phyloP scores from a whole-genome alignment of 306 rosid species.

The Castanospermum australe region DNA sequence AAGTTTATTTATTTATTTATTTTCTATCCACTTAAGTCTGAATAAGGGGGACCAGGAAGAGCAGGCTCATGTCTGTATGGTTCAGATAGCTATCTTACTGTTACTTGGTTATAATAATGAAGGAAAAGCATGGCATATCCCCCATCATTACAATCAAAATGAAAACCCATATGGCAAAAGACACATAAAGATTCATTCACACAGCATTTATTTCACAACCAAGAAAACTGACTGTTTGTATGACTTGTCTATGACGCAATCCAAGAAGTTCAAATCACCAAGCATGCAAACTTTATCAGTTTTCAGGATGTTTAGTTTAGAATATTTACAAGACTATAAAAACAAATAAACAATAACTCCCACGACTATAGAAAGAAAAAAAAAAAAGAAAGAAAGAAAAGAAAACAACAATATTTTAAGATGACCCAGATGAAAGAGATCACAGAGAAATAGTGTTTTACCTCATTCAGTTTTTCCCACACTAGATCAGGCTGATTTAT shows the following conservation, averaged over 20 bases:
- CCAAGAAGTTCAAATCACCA: constrained; percentile 15
- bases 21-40: not conserved
- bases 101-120: not conserved
- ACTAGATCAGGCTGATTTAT: constrained; percentile 95
- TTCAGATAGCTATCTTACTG: not conserved
- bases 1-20: constrained; percentile 14
- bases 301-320: constrained; percentile 12
- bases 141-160: not conserved
- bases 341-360: not conserved
- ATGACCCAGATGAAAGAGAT: not conserved
- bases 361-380: constrained; percentile 10
- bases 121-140: not conserved
- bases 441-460: constrained; percentile 28
- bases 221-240: not conserved
- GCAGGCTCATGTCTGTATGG: not conserved
- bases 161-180: not conserved
- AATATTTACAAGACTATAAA: not conserved
- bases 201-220: not conserved
- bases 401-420: not conserved
- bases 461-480: constrained; percentile 99
- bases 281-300: not conserved
- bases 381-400: not conserved
- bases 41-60: not conserved
- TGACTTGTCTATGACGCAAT: not conserved
- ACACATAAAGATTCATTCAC: not conserved